Percentiles rank a stretch among this genome's conserved stretches.
phyloP scores from a whole-genome alignment of 805 yeast species.

The Candida easanensis region DNA sequence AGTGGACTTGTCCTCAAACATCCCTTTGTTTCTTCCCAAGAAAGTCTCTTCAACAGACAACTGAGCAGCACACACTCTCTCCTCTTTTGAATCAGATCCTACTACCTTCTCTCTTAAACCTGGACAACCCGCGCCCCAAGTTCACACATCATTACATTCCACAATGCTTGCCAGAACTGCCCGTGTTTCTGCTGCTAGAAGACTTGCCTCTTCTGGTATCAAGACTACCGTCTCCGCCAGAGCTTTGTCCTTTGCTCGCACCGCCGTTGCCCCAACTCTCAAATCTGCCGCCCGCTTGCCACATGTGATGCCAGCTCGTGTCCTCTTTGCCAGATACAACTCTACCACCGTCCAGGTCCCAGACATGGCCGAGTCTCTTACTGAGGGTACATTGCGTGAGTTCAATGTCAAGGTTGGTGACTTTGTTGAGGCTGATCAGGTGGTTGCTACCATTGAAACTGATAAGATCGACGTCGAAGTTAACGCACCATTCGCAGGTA shows the following conservation, averaged over 20 bases:
- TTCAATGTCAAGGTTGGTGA: slow-evolving; percentile 81
- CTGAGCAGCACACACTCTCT: too few species aligned
- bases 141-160: too few species aligned
- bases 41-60: too few species aligned
- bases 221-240: slow-evolving; percentile 9
- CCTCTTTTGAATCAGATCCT: too few species aligned
- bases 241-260: slow-evolving; percentile 7
- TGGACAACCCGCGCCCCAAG: background rate
- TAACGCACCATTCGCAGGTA: slow-evolving; percentile 90
- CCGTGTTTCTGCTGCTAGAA: slow-evolving; percentile 12
- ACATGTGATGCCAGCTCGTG: slow-evolving; percentile 6
- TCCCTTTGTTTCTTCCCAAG: too few species aligned
- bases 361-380: slow-evolving; percentile 97
- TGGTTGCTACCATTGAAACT: slow-evolving; percentile 94
- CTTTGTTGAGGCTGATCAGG: slow-evolving; percentile 80
- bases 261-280: slow-evolving; percentile 1
- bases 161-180: slow-evolving; percentile 15
- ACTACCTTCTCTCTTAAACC: background rate
- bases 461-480: slow-evolving; percentile 98
- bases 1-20: background rate
- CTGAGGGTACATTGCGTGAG: slow-evolving; percentile 88
- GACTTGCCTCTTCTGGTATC: slow-evolving; percentile 5
- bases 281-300: background rate
- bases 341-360: slow-evolving; percentile 80
- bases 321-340: slow-evolving; percentile 29